These are phyloP conservation scores for Neocucurbitaria cava DNA, from an alignment of 2,329 filamentous ascomycete species.

Conservation along the genomic window DNA sequence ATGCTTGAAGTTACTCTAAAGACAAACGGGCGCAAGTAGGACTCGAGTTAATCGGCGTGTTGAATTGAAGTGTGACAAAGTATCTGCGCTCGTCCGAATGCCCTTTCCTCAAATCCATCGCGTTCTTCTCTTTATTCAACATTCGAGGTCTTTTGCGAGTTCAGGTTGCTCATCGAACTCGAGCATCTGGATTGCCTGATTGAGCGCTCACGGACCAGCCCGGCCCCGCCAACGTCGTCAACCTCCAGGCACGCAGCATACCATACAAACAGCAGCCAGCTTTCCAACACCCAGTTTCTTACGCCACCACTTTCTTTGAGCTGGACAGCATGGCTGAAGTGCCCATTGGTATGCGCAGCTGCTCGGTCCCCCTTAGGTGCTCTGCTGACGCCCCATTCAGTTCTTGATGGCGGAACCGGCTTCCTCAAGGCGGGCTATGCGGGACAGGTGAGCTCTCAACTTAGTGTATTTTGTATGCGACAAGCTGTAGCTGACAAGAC, in stretches of 20 bases:
- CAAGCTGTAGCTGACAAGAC: conserved; percentile 10
- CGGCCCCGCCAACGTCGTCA: conserved; percentile 40
- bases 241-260: conserved; percentile 23
- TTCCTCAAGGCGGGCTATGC: conserved; percentile 99
- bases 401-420: conserved; percentile 99
- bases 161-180: not conserved
- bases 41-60: too few relatives aligned
- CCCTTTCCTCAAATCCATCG: not conserved
- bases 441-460: conserved; percentile 68
- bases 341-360: conserved; percentile 54
- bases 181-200: conserved; percentile 19
- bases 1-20: not conserved
- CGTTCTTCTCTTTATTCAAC: too few relatives aligned
- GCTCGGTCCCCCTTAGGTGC: conserved; percentile 8
- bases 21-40: not conserved
- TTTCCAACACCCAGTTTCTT: conserved; percentile 12
- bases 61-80: not conserved
- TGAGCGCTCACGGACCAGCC: conserved; percentile 31
- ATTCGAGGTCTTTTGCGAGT: not conserved
- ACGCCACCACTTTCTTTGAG: conserved; percentile 19
- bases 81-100: not conserved
- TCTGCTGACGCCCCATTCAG: conserved; percentile 59
- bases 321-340: conserved; percentile 54
- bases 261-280: conserved; percentile 19
- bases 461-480: not conserved